phyloP scores from a whole-genome alignment of 225 moss, liverwort and hornwort genomes.

The Lunularia cruciata region DNA sequence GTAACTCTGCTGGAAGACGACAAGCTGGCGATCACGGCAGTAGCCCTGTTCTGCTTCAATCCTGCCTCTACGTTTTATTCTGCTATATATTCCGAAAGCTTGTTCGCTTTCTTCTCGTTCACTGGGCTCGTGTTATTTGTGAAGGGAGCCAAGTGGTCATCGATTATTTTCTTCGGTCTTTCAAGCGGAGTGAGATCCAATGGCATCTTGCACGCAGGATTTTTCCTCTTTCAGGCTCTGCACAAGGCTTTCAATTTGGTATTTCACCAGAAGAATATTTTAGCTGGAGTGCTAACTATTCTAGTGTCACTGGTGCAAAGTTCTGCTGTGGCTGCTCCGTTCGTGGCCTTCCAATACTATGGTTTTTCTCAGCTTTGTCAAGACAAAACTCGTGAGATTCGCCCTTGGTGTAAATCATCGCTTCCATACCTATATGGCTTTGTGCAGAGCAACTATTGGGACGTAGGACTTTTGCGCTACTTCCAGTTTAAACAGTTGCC shows the following conservation, averaged over 20 bases:
- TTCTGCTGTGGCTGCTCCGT: conserved; percentile 51
- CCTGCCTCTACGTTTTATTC: conserved; percentile 94
- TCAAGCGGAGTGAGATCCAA: conserved; percentile 81
- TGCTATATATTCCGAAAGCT: conserved; percentile 78
- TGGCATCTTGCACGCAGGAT: conserved; percentile 84
- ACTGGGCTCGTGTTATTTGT: conserved; percentile 74
- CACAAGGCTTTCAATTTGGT: conserved; percentile 54
- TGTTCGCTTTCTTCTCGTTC: conserved; percentile 79
- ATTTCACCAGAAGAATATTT: conserved; percentile 32
- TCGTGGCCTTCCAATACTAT: conserved; percentile 70
- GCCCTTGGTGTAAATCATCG: conserved; percentile 73
- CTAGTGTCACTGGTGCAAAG: conserved; percentile 57
- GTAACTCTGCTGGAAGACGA: conserved; percentile 60
- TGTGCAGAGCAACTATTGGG: conserved; percentile 82
- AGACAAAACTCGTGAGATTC: conserved; percentile 28
- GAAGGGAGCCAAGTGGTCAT: conserved; percentile 58
- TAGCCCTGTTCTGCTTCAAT: conserved; percentile 83
- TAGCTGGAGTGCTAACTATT: conserved; percentile 48
- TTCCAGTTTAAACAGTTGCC: conserved; percentile 82
- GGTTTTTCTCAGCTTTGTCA: conserved; percentile 73
- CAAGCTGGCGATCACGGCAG: conserved; percentile 57
- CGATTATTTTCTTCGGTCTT: conserved; percentile 65
- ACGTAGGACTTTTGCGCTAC: conserved; percentile 87
- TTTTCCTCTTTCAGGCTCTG: conserved; percentile 89
- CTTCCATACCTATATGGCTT: conserved; percentile 88